Conservation (phyloP, 495 filamentous ascomycete species). For the Lasiosphaeria hispida region DNA sequence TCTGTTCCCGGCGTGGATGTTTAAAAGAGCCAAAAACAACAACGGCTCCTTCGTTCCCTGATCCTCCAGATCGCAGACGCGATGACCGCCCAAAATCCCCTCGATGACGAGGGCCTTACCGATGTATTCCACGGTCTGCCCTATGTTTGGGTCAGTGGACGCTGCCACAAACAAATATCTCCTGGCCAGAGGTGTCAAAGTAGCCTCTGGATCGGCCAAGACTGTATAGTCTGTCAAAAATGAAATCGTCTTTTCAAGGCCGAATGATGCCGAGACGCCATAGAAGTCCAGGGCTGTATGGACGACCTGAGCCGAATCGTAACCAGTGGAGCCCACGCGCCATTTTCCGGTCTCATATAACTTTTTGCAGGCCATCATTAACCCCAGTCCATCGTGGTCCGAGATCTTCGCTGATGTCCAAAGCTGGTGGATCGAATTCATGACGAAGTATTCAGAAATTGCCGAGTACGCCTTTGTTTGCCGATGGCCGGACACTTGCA, state of each 20-base stretch:
- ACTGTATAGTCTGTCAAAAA: neutral
- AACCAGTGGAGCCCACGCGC: neutral
- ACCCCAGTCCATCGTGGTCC: neutral
- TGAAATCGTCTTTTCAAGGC: neutral
- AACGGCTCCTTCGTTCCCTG: too few relatives aligned
- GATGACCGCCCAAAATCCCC: too few relatives aligned
- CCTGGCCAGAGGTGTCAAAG: neutral
- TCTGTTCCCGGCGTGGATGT: too few relatives aligned
- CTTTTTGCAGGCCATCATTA: conserved; percentile 7
- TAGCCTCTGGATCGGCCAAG: neutral
- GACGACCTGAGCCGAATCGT: neutral
- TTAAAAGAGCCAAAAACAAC: too few relatives aligned
- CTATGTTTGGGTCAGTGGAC: neutral
- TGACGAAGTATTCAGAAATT: neutral
- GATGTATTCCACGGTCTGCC: too few relatives aligned
- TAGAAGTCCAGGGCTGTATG: conserved; percentile 4
- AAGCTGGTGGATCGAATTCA: neutral
- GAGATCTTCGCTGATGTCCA: neutral
- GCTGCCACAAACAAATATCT: neutral
- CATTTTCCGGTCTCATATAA: conserved; percentile 1
- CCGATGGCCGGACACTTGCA: neutral
- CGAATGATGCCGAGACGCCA: neutral
- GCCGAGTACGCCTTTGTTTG: conserved; percentile 1
- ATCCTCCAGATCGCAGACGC: neutral
- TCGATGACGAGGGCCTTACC: too few relatives aligned